Conservation (phyloP, 2,329 filamentous ascomycete species). For the Thyridium curvatum region DNA sequence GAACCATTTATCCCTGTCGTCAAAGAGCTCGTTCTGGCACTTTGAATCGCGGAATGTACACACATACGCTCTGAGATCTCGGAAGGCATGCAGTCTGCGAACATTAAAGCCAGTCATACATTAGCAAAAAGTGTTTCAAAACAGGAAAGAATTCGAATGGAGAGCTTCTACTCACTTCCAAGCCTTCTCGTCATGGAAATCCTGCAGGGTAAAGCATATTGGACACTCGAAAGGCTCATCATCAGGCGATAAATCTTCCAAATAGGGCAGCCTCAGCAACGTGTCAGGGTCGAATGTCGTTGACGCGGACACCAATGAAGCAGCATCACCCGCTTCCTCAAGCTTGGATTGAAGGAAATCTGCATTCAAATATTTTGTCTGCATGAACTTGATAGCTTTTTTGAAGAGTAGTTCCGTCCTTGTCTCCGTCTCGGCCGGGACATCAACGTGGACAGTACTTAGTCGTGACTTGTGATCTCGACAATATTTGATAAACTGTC, state of each 20-base stretch:
- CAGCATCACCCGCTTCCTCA: not conserved
- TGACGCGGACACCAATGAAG: conserved; percentile 5
- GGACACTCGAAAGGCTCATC: conserved; percentile 12
- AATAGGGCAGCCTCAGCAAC: conserved; percentile 3
- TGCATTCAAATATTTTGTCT: too few species aligned
- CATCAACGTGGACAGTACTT: not conserved
- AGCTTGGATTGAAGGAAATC: conserved; percentile 8
- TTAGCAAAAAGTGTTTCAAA: too few species aligned
- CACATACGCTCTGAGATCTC: conserved; percentile 24
- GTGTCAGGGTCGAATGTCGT: conserved; percentile 4
- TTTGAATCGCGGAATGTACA: conserved; percentile 20
- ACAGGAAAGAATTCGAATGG: too few species aligned
- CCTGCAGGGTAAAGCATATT: conserved; percentile 11
- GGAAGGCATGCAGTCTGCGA: conserved; percentile 21
- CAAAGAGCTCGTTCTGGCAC: conserved; percentile 20
- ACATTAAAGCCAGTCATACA: not conserved
- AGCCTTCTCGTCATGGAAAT: conserved; percentile 8
- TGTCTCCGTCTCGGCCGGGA: not conserved
- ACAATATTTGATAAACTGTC: conserved; percentile 21
- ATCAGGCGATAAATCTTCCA: conserved; percentile 4
- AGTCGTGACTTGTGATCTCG: conserved; percentile 13
- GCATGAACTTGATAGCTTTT: conserved; percentile 7
- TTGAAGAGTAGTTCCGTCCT: conserved; percentile 4
- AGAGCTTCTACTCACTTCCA: conserved; percentile 13
- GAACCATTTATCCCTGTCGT: conserved; percentile 20